phyloP scores from a whole-genome alignment of 257 asterid genomes.

The Parsonsia alboflavescens region DNA sequence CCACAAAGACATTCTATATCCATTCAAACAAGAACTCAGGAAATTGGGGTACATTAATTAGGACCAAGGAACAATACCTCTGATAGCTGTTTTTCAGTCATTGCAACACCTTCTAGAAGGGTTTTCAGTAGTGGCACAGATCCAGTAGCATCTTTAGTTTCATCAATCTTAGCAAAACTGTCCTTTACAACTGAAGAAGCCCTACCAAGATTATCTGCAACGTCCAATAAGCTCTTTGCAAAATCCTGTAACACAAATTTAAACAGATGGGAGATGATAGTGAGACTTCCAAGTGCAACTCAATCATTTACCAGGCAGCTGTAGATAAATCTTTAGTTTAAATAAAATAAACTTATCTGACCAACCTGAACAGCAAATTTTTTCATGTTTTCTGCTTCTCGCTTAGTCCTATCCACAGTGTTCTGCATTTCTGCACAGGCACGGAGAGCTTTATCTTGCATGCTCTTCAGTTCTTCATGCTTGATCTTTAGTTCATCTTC shows the following conservation, averaged over 20 bases:
- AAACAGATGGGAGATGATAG: constrained; percentile 1
- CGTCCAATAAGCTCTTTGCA: constrained; percentile 71
- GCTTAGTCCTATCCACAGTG: constrained; percentile 63
- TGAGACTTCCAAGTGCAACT: constrained; percentile 11
- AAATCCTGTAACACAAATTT: constrained; percentile 56
- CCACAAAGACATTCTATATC: not conserved
- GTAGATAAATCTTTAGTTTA: not conserved
- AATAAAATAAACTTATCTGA: not conserved
- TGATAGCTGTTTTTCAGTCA: constrained; percentile 92
- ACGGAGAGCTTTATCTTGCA: constrained; percentile 72
- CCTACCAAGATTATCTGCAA: constrained; percentile 78
- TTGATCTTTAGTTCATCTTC: constrained; percentile 48
- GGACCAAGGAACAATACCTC: constrained; percentile 46
- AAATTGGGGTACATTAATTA: not conserved
- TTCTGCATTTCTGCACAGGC: constrained; percentile 80
- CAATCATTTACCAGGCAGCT: not conserved
- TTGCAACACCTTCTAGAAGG: constrained; percentile 94
- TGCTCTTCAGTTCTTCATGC: constrained; percentile 48
- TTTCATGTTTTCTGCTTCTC: constrained; percentile 79
- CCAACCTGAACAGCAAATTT: constrained; percentile 79
- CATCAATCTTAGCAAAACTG: constrained; percentile 65
- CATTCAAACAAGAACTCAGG: not conserved
- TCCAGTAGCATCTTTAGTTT: constrained; percentile 57
- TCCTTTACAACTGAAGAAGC: constrained; percentile 87
- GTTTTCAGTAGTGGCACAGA: constrained; percentile 74